Percentiles rank a stretch among this genome's conserved stretches.
Conservation (phyloP, 139 green algal genomes). For the Closterium sp. region DNA sequence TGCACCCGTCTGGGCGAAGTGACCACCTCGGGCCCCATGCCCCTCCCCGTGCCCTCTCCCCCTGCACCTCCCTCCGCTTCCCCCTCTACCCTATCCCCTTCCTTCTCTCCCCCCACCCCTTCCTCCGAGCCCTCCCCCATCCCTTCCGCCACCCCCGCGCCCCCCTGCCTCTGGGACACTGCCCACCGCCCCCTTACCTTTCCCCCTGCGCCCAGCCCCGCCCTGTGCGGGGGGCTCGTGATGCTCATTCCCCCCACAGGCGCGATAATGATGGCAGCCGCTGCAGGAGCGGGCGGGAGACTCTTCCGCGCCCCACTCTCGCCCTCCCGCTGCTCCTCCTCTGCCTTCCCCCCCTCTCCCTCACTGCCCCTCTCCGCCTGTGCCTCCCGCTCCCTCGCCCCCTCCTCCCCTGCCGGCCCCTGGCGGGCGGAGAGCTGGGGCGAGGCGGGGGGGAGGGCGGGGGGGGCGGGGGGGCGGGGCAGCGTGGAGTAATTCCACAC, state of each 20-base stretch:
- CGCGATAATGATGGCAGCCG: background rate
- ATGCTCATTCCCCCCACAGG: background rate
- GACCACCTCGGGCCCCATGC: background rate
- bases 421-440: background rate
- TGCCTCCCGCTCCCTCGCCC: background rate
- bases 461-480: too few relatives aligned
- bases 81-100: background rate
- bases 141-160: background rate
- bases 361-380: background rate
- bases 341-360: background rate
- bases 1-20: background rate
- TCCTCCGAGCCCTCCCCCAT: background rate
- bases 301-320: background rate
- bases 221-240: background rate
- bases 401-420: background rate
- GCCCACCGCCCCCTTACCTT: background rate
- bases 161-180: background rate
- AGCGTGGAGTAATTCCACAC: conserved; percentile 25
- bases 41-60: background rate
- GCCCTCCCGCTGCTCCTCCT: background rate
- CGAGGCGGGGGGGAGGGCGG: background rate
- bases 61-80: background rate
- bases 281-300: background rate
- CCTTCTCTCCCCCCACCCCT: background rate
- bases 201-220: background rate